Evolutionary conservation across 441 rosid genomes (phyloP), one percentile per base, ranked within the genome.

Genomic region (Rhodomyrtus psidioides): DNA sequence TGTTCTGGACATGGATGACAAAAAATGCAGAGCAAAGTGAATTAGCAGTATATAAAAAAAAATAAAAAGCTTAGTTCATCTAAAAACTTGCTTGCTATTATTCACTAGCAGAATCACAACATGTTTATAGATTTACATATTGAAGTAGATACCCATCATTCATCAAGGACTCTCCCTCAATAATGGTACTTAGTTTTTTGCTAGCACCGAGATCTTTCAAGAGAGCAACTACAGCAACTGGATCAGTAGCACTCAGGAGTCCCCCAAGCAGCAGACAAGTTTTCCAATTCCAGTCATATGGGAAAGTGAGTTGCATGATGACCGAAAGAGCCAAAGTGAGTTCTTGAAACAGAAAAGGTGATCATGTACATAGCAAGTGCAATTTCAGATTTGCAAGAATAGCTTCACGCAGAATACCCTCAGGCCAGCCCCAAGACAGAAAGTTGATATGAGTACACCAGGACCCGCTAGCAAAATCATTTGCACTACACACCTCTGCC

Each of bases 101-200:
- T 65, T 75, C 15, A 79, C 51, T 60, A 54, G n/a, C 79, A 86
- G 74, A 83, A 82, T 59, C 84, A 76, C 4, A 83, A 83, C 59
- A 23, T 16, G 55, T 46, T 17, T 46, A 83, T 62, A 89, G 83
- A 85, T 59, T 59, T 75, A 84, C 28, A 44, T 49, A 60, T 59
- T 70, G 21, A 83, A 51, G 42, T 24, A 88, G 79, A 82, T 94
- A 97, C 99, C 99, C 99, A 81, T 97, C 99, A 87, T 96, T 97
- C 98, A 97, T 97, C 90, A 97, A 88, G 84, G 99, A 96, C 88
- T 97, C 99, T 85, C 99, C 99, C 85, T 97, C 98, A 88, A 97
- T 96, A 70, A 96, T 91, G 55, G 99, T 96, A 90, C 89, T 96
- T 89, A 97, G 89, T 84, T 97, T 96, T 90, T 97, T 97, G 92